phyloP scores from a whole-genome alignment of 2,329 filamentous ascomycete species.

The Nigrospora oryzae region DNA sequence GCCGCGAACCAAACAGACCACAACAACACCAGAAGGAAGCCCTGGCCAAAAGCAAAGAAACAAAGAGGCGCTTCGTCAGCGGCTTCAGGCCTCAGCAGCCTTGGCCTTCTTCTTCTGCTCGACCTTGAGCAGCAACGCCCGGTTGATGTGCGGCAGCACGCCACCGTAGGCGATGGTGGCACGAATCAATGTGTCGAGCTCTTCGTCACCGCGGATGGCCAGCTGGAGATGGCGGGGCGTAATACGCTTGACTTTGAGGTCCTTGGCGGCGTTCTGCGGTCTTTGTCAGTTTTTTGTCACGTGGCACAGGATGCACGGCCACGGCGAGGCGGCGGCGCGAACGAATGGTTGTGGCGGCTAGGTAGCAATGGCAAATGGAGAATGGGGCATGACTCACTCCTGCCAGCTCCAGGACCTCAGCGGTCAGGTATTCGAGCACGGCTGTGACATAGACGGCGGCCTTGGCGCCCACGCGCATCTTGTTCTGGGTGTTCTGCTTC shows the following conservation, averaged over 20 bases:
- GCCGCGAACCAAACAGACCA: too few relatives aligned
- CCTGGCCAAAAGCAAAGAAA: too few relatives aligned
- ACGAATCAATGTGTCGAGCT: constrained; percentile 93
- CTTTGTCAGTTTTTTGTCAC: constrained; percentile 8
- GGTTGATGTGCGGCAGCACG: constrained; percentile 98
- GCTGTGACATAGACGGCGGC: constrained; percentile 97
- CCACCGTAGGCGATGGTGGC: constrained; percentile 97
- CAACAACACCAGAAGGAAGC: too few relatives aligned
- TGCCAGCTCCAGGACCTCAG: constrained; percentile 94
- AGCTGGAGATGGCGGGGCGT: constrained; percentile 96
- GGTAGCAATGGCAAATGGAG: constrained; percentile 4
- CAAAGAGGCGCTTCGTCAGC: too few relatives aligned
- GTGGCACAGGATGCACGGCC: neutral
- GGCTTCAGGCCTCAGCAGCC: constrained; percentile 33
- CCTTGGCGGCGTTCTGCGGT: constrained; percentile 84
- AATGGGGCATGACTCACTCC: constrained; percentile 50
- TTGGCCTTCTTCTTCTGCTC: constrained; percentile 92
- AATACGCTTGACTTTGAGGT: constrained; percentile 99
- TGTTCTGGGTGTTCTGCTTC: constrained; percentile 98
- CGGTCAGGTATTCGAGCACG: constrained; percentile 95
- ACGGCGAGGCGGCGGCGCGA: constrained; percentile 5
- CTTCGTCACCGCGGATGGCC: constrained; percentile 96
- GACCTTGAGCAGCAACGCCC: constrained; percentile 88
- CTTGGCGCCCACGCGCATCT: constrained; percentile 99
- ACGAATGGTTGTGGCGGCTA: constrained; percentile 5